Evolutionary conservation across 1,139 yeast genomes (phyloP), one percentile per base, ranked within the genome.

Genomic region (Fermentozyma sake): DNA sequence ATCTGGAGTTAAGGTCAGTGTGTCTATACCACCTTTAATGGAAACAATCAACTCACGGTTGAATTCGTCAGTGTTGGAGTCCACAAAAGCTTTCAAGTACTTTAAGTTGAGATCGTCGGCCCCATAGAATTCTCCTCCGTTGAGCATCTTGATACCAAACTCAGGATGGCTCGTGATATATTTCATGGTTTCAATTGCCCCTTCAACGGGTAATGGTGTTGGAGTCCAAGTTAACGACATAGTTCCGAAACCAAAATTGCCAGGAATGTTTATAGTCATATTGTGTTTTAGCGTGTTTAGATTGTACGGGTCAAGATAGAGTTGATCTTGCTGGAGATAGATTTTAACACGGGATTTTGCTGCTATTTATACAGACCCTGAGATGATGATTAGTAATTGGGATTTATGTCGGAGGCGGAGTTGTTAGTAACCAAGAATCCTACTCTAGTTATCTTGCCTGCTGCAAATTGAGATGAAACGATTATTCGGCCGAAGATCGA

Each of bases 41-140:
- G 81, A 71, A 25, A 86, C 47, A 13, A 74, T 57, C 38, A 32
- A 72, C 8, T 52, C 39, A n/a, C 71, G 59, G 31, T 70, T 58
- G 24, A 73, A 55, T 24, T 72, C 77, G 1, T 83, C 82, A 35
- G 72, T 61, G 41, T 66, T 60, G 10, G 47, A 30, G 14, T 57
- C 65, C 34, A 82, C 73, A 48, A 79, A 85, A 9, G 67, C 68
- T 30, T 70, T 59, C 24, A 83, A 48, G 29, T 76, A 63, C 41
- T 69, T 58, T 54, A 82, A 55, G 29, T 55, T 59, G 26, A 68
- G 61, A 25, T 58, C 55, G 26, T 65, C 55, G 0, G 64, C 52
- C 14, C 93, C 93, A 46, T 86, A 86, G 48, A 85, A 83, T 42
- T 80, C 91, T 31, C 93, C 94, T 16, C 75, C 75, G 46, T 85